These are phyloP conservation scores for Tuber indicum DNA, from an alignment of 495 filamentous ascomycete species.

Conservation along the genomic window DNA sequence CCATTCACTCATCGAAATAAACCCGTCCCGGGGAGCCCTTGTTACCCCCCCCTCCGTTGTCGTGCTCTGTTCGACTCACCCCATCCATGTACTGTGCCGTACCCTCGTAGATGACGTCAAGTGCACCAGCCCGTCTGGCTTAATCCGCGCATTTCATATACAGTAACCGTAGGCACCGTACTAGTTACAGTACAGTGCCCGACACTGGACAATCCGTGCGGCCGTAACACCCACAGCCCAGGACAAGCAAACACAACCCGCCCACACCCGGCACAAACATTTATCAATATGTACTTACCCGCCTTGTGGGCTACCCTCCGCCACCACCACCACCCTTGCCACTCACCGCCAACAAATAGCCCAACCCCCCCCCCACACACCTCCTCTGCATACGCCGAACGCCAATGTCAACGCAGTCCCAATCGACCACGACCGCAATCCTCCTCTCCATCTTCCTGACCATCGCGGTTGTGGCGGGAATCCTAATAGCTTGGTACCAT, in stretches of 20 bases:
- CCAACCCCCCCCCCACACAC: neutral
- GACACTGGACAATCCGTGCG: neutral
- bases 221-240: neutral
- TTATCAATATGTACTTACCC: neutral
- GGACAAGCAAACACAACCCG: neutral
- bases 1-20: no score
- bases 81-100: no score
- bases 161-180: no score
- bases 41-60: no score
- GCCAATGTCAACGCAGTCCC: neutral
- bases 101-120: no score
- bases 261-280: neutral
- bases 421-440: neutral
- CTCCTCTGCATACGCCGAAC: neutral
- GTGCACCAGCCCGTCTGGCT: no score
- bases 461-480: neutral
- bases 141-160: no score
- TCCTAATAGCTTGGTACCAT: neutral
- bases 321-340: neutral
- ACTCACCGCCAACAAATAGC: neutral
- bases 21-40: no score
- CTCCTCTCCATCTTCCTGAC: slow-evolving; percentile 6
- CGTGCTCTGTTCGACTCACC: no score
- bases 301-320: neutral
- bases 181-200: no score